Evolutionary conservation across 2,329 filamentous ascomycete species (phyloP), one percentile per base, ranked within the genome.

Genomic region (Falciphora oryzae): DNA sequence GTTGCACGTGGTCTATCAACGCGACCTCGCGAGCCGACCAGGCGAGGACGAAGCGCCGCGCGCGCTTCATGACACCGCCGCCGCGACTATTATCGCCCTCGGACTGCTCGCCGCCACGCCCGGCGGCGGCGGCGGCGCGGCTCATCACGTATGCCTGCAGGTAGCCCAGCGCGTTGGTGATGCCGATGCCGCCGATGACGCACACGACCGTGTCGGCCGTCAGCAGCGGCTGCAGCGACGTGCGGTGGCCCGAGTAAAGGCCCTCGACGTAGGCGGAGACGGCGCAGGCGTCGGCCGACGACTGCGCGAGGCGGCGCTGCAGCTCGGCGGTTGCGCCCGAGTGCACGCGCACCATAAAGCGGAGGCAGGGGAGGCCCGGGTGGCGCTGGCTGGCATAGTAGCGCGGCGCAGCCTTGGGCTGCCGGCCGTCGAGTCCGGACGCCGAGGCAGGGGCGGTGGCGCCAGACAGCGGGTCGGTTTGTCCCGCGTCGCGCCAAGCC

Each of bases 81-180:
- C 32, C 5, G 57, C n/a, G n/a, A n/a, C n/a, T n/a, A n/a, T n/a
- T n/a, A n/a, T 59, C 27, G 28, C 57, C 28, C 25, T 7, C 28
- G 28, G 28, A 18, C 27, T 16, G 10, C 57, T 32, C 10, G 8
- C 57, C 27, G 28, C 32, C 25, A 4, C 56, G 56, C 8, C 57
- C 6, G 16, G 28, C 57, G 57, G n/a, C n/a, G n/a, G n/a, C n/a
- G n/a, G n/a, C n/a, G n/a, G n/a, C n/a, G n/a, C n/a, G n/a, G n/a
- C n/a, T n/a, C n/a, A n/a, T n/a, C n/a, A 31, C 11, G 16, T 32
- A 59, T 1, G 57, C 29, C 28, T 59, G 57, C 57, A 59, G 57
- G 16, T 31, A 29, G 6, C 57, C 57, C 22, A 59, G 27, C 57
- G 57, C 57, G 28, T 22, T 59, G 57, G 57, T 59, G 57, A 59